Evolutionary conservation across 345 rosid genomes (phyloP).

Genomic region (Murraya paniculata): DNA sequence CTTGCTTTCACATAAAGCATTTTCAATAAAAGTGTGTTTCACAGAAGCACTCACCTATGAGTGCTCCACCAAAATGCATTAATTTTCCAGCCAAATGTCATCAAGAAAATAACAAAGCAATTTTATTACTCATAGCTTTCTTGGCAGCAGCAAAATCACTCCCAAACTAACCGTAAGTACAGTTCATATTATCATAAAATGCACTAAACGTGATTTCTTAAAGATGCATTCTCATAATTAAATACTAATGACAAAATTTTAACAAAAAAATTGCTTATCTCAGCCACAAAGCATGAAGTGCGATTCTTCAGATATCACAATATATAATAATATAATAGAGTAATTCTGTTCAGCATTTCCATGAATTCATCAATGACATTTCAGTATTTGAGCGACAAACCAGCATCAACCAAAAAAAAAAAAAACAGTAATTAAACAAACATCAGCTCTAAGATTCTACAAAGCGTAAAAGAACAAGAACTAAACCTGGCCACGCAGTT

Average conservation of each 20-base stretch:
- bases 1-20: background rate
- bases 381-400: background rate
- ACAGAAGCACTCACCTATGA: background rate
- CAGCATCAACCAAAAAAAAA: background rate
- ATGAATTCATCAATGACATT: background rate
- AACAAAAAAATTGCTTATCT: background rate
- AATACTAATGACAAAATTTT: background rate
- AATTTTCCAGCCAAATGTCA: background rate
- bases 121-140: background rate
- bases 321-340: background rate
- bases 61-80: background rate
- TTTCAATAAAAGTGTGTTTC: background rate
- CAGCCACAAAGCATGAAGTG: background rate
- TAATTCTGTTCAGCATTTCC: background rate
- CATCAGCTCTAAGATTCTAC: background rate
- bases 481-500: slow-evolving; percentile 90
- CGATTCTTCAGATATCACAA: background rate
- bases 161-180: background rate
- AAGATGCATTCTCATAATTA: background rate
- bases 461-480: background rate
- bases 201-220: background rate
- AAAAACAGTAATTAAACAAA: background rate
- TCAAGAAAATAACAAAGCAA: background rate
- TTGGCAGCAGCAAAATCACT: background rate
- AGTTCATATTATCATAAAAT: background rate